Evolutionary conservation across 2,329 filamentous ascomycete species (phyloP).

Genomic region (Pseudophaeomoniella oleicola): DNA sequence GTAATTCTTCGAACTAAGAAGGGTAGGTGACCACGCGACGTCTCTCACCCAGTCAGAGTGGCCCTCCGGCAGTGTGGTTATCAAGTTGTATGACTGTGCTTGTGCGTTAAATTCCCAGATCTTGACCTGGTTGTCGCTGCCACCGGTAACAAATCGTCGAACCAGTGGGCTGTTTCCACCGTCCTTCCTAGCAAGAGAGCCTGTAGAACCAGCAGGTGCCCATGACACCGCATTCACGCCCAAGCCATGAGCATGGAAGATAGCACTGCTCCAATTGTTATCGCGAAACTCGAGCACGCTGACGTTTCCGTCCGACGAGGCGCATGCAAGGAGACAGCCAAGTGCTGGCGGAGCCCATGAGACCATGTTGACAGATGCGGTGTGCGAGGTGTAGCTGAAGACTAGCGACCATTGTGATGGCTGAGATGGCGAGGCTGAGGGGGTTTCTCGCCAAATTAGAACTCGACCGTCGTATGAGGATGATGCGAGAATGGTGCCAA

Average conservation of each 20-base stretch:
- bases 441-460: conserved; percentile 82
- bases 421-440: conserved; percentile 18
- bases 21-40: conserved; percentile 91
- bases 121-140: conserved; percentile 85
- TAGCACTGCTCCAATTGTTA: conserved; percentile 77
- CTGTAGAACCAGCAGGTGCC: conserved; percentile 75
- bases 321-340: conserved; percentile 86
- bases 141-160: conserved; percentile 83
- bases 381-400: conserved; percentile 87
- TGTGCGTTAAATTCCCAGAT: conserved; percentile 70
- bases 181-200: conserved; percentile 65
- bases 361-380: conserved; percentile 90
- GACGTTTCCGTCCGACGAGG: conserved; percentile 85
- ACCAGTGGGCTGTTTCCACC: conserved; percentile 38
- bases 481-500: conserved; percentile 92
- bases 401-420: conserved; percentile 64
- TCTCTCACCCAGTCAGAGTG: conserved; percentile 96
- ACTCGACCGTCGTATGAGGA: conserved; percentile 96
- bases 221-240: conserved; percentile 94
- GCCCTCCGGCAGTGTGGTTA: conserved; percentile 49
- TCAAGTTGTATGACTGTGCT: conserved; percentile 35
- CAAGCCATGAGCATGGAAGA: conserved; percentile 82
- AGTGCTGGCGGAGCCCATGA: conserved; percentile 96
- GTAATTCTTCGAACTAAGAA: conserved; percentile 77
- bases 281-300: conserved; percentile 95